phyloP scores from a whole-genome alignment of 257 asterid species.

The Handroanthus guayacan region DNA sequence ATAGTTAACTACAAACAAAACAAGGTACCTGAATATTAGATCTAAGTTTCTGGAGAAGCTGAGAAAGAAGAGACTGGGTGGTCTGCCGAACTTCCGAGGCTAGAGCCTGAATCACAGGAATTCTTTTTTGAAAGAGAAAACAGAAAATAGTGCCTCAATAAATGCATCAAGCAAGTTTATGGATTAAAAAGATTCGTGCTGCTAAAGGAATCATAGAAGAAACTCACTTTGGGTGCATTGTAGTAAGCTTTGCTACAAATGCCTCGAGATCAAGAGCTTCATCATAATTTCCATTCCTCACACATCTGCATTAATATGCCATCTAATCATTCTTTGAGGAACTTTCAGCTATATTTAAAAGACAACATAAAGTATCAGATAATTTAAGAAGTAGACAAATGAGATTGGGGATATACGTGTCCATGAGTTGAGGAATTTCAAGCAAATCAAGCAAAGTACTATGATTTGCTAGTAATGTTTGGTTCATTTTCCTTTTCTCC shows the following conservation, averaged over 20 bases:
- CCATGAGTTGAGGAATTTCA: constrained; percentile 99
- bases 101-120: constrained; percentile 95
- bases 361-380: constrained; percentile 25
- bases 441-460: constrained; percentile 98
- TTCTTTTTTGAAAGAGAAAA: constrained; percentile 60
- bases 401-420: constrained; percentile 67
- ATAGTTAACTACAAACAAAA: constrained; percentile 32
- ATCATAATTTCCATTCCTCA: constrained; percentile 94
- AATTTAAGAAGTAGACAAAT: constrained; percentile 18
- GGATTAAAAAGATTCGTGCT: constrained; percentile 36
- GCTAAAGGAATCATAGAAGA: constrained; percentile 33
- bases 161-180: constrained; percentile 39
- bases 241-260: constrained; percentile 84
- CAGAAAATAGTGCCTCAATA: constrained; percentile 44
- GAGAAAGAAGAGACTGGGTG: constrained; percentile 95
- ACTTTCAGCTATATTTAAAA: constrained; percentile 12
- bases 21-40: constrained; percentile 86
- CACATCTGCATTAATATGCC: constrained; percentile 65
- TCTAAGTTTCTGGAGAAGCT: constrained; percentile 94
- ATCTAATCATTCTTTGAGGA: constrained; percentile 36
- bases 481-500: constrained; percentile 98
- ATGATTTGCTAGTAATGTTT: constrained; percentile 81
- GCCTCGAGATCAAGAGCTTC: constrained; percentile 99
- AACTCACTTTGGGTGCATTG: constrained; percentile 97
- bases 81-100: constrained; percentile 90